Conservation (phyloP, 495 filamentous ascomycete species). For the Podospora bellae-mahoneyi region DNA sequence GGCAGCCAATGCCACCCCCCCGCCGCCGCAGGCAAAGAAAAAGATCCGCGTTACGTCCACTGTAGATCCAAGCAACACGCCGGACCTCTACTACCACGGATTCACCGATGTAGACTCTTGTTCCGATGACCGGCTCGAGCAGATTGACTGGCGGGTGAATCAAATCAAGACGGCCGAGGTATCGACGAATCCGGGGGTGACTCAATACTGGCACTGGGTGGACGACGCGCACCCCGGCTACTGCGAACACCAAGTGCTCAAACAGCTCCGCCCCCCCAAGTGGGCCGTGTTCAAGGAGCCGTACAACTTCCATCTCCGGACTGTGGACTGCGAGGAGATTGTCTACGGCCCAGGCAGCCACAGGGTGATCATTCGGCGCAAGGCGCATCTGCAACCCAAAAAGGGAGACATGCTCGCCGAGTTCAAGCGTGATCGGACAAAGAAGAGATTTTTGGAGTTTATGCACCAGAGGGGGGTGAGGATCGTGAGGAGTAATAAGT, state of each 20-base stretch:
- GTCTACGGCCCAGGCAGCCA: constrained; percentile 31
- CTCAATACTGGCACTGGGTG: constrained; percentile 52
- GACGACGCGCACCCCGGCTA: neutral
- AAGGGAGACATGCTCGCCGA: constrained; percentile 39
- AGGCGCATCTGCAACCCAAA: constrained; percentile 15
- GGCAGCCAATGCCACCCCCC: neutral
- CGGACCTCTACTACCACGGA: constrained; percentile 38
- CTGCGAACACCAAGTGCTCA: constrained; percentile 49
- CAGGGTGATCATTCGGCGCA: constrained; percentile 35
- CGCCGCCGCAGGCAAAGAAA: constrained; percentile 9
- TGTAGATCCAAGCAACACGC: neutral
- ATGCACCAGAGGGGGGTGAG: constrained; percentile 38
- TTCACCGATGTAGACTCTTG: constrained; percentile 46
- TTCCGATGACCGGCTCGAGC: constrained; percentile 36
- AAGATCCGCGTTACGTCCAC: constrained; percentile 14
- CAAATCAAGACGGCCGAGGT: constrained; percentile 43
- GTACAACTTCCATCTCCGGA: constrained; percentile 41
- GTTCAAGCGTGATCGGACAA: constrained; percentile 47
- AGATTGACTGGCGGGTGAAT: constrained; percentile 45
- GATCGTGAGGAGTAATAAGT: constrained; percentile 35
- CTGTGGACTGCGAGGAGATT: constrained; percentile 40
- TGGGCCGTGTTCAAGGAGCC: constrained; percentile 48
- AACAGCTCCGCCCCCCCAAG: constrained; percentile 36
- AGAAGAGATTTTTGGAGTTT: constrained; percentile 44
- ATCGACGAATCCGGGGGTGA: constrained; percentile 39